Evolutionary conservation across 106 monocot species (phyloP), one percentile per base, ranked within the genome.

Genomic region (Allium sativum): DNA sequence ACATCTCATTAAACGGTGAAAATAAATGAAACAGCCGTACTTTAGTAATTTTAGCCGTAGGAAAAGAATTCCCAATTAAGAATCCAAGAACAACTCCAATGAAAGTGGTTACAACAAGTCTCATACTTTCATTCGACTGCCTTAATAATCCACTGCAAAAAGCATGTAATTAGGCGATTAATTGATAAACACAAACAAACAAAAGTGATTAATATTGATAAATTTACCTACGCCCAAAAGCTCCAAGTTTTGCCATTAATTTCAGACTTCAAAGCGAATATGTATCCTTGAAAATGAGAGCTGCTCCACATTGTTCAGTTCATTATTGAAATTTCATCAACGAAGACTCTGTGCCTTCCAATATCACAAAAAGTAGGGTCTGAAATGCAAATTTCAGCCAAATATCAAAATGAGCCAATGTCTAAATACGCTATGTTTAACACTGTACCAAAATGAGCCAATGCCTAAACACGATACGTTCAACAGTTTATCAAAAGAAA

Each of bases 1-100:
- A 5, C 5, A 31, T 31, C 31, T 31, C 31, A 31, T 31, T 31
- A 31, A 31, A 31, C 62, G 59, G 15, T 18, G 13, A 10, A 18
- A 51, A 64, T 19, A 10, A 42, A 9, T 4, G 10, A 62, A 10
- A 17, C 46, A 8, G 31, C 14, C 63, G 17, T 59, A 79, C 90
- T 79, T 82, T 85, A 50, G 74, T 85, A 62, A 90, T 82, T 66
- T 57, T 79, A 68, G 74, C 68, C 8, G 77, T 52, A 44, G 73
- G 73, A 51, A 77, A 82, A 9, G 90, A 90, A 68, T 76, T 79
- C 31, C 90, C 90, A 69, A 90, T 66, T 62, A 82, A 85, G 57
- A 85, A 79, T 42, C 85, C 90, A 67, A 84, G 55, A 13, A 90
- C 66, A 55, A 77, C 53, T 68, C 85, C 85, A 67, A 90, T 50